Evolutionary conservation across 1,284 basidiomycete genomes (phyloP), one percentile per base, ranked within the genome.

Genomic region (Leccinum insolens): DNA sequence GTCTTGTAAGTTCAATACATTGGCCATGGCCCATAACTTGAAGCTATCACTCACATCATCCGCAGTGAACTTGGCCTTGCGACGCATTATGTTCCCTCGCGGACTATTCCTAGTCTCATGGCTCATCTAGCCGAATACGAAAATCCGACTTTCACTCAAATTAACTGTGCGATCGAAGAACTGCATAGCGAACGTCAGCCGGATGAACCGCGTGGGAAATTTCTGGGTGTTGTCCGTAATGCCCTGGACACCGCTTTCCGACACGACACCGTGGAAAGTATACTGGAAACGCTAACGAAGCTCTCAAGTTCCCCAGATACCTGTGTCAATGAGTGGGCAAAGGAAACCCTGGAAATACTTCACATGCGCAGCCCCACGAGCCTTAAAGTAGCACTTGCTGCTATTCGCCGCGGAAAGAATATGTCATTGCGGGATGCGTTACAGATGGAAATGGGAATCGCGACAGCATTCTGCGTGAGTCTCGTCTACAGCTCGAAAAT

Each of bases 21-120:
- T 62, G 39, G 65, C 66, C 62, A 63, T 66, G 41, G 41, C 41
- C 41, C 41, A 25, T 55, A 25, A 55, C 22, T 55, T 15, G 52
- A 64, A 68, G 65, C 61, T 57, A 52, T 66, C 31, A 28, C 55
- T 69, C 71, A 69, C 49, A 46, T 62, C 41, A 61, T 17, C 63
- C 46, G 31, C 69, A 96, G 94, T 75, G 93, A 96, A 73, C 88
- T 92, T 72, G 95, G 96, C 46, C 86, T 98, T 72, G 95, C 96
- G 2, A 97, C 96, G 2, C 96, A 98, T 80, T 98, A 86, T 76
- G 87, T 97, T 66, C 89, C 93, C 6, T 90, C 93, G 31, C 83
- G 89, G 66, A 86, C 90, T 55, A 82, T 98, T 39, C 87, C 91
- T 12, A 85, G 85, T 55, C 86, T 98, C 46, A 79, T 91, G 66